Conservation (phyloP, 31 red algal genomes). For the Asparagopsis taxiformis region DNA sequence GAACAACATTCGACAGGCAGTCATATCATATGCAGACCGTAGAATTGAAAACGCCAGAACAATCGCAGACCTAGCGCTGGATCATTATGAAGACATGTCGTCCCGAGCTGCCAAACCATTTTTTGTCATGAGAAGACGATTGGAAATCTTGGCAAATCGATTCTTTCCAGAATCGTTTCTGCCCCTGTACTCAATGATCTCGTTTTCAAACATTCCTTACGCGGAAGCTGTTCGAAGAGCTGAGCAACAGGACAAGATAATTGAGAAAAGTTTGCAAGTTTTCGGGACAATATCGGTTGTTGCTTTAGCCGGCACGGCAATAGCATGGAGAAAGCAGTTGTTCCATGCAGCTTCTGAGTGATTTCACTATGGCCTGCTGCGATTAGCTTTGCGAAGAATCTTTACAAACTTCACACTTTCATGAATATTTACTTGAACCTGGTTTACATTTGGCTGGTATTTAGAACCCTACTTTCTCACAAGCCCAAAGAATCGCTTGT, state of each 20-base stretch:
- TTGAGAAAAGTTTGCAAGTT: slow-evolving; percentile 1
- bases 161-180: slow-evolving; percentile 74
- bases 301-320: background rate
- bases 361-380: too few relatives aligned
- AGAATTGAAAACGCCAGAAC: slow-evolving; percentile 78
- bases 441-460: too few relatives aligned
- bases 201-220: slow-evolving; percentile 96
- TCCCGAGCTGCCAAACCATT: slow-evolving; percentile 57
- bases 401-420: too few relatives aligned
- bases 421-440: too few relatives aligned
- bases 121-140: slow-evolving; percentile 49
- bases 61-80: slow-evolving; percentile 90
- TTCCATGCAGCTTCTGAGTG: background rate
- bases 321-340: background rate
- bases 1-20: slow-evolving; percentile 17
- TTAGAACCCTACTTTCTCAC: slow-evolving; percentile 20
- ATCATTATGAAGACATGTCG: slow-evolving; percentile 96
- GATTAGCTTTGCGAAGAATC: too few relatives aligned
- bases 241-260: slow-evolving; percentile 43
- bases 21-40: slow-evolving; percentile 46
- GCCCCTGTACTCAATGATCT: slow-evolving; percentile 91
- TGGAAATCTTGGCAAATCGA: slow-evolving; percentile 60
- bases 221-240: slow-evolving; percentile 57
- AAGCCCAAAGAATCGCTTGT: slow-evolving; percentile 17
- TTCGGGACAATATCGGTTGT: slow-evolving; percentile 6